Conservation (phyloP, 495 filamentous ascomycete species). For the Aspergillus coremiiformis region DNA sequence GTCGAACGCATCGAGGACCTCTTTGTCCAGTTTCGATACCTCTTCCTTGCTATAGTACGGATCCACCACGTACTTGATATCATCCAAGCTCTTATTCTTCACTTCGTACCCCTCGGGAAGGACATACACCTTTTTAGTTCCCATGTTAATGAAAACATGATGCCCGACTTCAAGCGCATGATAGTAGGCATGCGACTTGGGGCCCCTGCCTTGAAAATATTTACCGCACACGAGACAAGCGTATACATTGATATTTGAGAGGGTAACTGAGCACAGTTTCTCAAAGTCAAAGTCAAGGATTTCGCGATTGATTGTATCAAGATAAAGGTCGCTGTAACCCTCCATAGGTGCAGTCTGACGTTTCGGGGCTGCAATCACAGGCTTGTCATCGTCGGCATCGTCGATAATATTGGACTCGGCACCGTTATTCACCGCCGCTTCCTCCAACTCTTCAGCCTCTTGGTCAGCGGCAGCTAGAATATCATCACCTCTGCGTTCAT, state of each 20-base stretch:
- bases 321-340: slow-evolving; percentile 92
- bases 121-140: slow-evolving; percentile 90
- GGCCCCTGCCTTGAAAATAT: slow-evolving; percentile 92
- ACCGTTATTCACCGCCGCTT: slow-evolving; percentile 25
- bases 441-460: slow-evolving; percentile 36
- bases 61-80: slow-evolving; percentile 98
- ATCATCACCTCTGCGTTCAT: slow-evolving; percentile 33
- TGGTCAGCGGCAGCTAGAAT: slow-evolving; percentile 32
- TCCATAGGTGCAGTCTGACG: slow-evolving; percentile 72
- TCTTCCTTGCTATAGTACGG: slow-evolving; percentile 75
- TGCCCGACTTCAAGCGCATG: slow-evolving; percentile 92
- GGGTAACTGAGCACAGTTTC: slow-evolving; percentile 89
- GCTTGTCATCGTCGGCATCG: slow-evolving; percentile 35
- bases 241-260: slow-evolving; percentile 98
- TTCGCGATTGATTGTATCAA: slow-evolving; percentile 88
- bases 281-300: slow-evolving; percentile 96
- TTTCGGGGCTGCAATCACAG: slow-evolving; percentile 38
- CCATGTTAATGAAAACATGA: slow-evolving; percentile 97
- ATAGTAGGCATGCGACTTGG: slow-evolving; percentile 93
- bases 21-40: slow-evolving; percentile 72
- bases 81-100: slow-evolving; percentile 87
- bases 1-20: slow-evolving; percentile 68
- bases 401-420: slow-evolving; percentile 25
- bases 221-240: slow-evolving; percentile 96
- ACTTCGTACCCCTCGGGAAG: slow-evolving; percentile 97